Evolutionary conservation across 1,284 basidiomycete species (phyloP), one percentile per base, ranked within the genome.

Genomic region (Mycena citricolor): DNA sequence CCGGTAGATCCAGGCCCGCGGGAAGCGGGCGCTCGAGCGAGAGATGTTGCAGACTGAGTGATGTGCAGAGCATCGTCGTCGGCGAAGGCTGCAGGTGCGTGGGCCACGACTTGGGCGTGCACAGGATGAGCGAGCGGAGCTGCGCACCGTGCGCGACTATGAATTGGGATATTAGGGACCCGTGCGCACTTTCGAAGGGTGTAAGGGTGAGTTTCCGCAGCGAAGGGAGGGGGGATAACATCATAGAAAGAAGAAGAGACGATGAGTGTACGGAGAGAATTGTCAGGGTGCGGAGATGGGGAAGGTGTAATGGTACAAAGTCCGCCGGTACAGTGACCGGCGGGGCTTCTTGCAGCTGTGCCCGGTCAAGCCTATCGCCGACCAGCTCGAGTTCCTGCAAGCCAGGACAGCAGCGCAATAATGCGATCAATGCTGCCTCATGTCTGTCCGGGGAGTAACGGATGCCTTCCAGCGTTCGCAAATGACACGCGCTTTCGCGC

Each of bases 171-270:
- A 79, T 73, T 21, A 81, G 70, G 1, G 84, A 76, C 11, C 63
- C 59, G 11, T 81, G 77, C 11, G 79, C 57, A 51, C 86, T 83
- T 45, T 83, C 74, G 58, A 83, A 89, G 3, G 85, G 81, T 1
- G 87, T 88, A 33, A 93, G 61, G n/a, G 78, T 79, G 16, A 93
- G 67, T 53, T 81, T 80, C n/a, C 62, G 69, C 26, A 93, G 67
- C 1, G 71, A 63, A 0, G 88, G 89, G 3, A 93, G 76, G 0
- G 77, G 61, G 0, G 84, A 76, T 22, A 69, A 60, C 8, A 86
- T 66, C 16, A 94, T 69, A 3, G 77, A 69, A 20, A 74, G 64
- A 55, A 91, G 69, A 20, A 90, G 66, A 12, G 79, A 74, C 2
- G 85, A 86, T 2, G 71, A 73, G 28, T 81, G 79, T 61, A 87